Conservation (phyloP, 2,329 filamentous ascomycete genomes). For the Penicillium aurantiogriseum region DNA sequence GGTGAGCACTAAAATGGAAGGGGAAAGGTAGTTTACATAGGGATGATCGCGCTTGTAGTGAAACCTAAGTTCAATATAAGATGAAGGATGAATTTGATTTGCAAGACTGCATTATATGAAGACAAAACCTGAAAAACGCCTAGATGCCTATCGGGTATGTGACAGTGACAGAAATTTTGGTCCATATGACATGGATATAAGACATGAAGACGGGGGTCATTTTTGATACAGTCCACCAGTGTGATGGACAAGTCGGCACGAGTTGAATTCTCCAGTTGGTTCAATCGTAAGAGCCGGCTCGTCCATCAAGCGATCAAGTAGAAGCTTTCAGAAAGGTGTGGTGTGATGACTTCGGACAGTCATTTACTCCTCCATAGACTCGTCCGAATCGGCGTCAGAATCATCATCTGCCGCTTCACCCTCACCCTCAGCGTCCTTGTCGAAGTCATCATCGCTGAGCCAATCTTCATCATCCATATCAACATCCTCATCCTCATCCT, state of each 20-base stretch:
- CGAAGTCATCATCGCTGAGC: constrained; percentile 53
- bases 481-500: constrained; percentile 51
- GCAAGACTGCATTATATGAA: constrained; percentile 5
- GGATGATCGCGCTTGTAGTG: not conserved
- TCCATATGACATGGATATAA: constrained; percentile 8
- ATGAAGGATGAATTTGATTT: constrained; percentile 9
- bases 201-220: not conserved
- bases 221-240: constrained; percentile 2
- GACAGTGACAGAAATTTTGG: constrained; percentile 15
- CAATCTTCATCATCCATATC: constrained; percentile 52
- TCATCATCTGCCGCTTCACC: constrained; percentile 33
- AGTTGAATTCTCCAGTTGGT: not conserved
- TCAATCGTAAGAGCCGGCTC: not conserved
- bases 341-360: not conserved
- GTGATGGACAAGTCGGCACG: not conserved
- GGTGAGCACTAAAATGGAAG: too few species aligned
- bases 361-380: constrained; percentile 44
- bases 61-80: not conserved
- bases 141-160: constrained; percentile 14
- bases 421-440: constrained; percentile 46
- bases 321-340: not conserved
- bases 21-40: not conserved
- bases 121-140: constrained; percentile 8
- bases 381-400: constrained; percentile 42
- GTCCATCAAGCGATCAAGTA: not conserved